Conservation (phyloP, 2,329 filamentous ascomycete species). For the Furcasterigmium sp. region DNA sequence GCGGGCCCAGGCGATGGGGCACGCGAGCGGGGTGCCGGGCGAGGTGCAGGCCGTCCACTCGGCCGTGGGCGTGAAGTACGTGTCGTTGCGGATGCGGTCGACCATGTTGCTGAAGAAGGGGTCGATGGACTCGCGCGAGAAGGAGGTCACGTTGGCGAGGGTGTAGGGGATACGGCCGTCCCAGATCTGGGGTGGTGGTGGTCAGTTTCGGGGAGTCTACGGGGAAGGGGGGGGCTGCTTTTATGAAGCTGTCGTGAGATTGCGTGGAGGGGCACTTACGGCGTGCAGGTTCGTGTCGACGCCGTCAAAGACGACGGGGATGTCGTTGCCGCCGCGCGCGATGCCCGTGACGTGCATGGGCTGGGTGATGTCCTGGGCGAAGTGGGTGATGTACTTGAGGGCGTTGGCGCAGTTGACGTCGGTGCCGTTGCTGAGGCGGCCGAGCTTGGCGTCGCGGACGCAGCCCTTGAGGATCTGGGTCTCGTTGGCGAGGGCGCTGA, state of each 20-base stretch:
- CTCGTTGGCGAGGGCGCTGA: slow-evolving; percentile 12
- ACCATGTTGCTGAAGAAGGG: slow-evolving; percentile 4
- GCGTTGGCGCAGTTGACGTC: slow-evolving; percentile 18
- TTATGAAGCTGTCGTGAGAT: too few relatives aligned
- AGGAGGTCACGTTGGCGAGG: slow-evolving; percentile 2
- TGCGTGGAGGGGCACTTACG: slow-evolving; percentile 12
- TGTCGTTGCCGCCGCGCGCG: slow-evolving; percentile 19
- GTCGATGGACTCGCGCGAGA: neutral
- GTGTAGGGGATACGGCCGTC: slow-evolving; percentile 4
- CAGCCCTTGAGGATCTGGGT: slow-evolving; percentile 5
- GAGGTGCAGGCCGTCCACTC: slow-evolving; percentile 1
- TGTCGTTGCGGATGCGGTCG: neutral
- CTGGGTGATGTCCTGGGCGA: slow-evolving; percentile 13
- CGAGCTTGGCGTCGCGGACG: slow-evolving; percentile 1
- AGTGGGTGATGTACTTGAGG: slow-evolving; percentile 14
- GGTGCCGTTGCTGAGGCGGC: slow-evolving; percentile 18
- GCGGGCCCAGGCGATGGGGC: slow-evolving; percentile 4
- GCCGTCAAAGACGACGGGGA: slow-evolving; percentile 47
- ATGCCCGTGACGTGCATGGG: slow-evolving; percentile 12
- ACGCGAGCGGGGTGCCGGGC: slow-evolving; percentile 1
- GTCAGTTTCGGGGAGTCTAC: slow-evolving; percentile 2
- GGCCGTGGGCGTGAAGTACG: slow-evolving; percentile 1
- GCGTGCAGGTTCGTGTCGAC: slow-evolving; percentile 52
- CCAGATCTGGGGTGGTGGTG: neutral
- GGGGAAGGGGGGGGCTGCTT: too few relatives aligned